Evolutionary conservation across 768 basidiomycete genomes (phyloP).

Genomic region (Trichaptum fuscoviolaceum): DNA sequence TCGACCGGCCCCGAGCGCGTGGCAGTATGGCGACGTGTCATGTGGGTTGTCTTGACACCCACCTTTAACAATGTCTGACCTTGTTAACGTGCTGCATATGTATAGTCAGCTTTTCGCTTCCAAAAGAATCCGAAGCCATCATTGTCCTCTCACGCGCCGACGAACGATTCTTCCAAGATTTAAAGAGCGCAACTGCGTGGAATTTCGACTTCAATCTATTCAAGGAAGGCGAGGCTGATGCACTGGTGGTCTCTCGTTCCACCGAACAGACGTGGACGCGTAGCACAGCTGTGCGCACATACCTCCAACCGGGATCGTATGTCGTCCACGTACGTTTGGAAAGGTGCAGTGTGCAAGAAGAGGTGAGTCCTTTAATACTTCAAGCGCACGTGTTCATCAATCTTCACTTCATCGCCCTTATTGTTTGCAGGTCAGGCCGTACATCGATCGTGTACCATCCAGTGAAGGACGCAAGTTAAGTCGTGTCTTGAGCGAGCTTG

Average conservation of each 20-base stretch:
- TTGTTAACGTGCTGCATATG: neutral
- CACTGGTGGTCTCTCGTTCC: constrained; percentile 12
- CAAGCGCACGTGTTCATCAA: no score
- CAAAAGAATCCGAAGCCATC: constrained; percentile 18
- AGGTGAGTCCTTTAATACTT: neutral
- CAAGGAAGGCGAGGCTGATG: constrained; percentile 19
- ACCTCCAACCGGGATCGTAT: constrained; percentile 25
- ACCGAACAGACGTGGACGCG: constrained; percentile 20
- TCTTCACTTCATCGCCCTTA: no score
- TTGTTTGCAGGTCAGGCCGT: neutral
- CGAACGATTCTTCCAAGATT: constrained; percentile 24
- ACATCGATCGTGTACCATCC: neutral
- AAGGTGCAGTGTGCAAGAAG: neutral
- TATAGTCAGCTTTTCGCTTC: constrained; percentile 24
- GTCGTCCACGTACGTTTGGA: constrained; percentile 22
- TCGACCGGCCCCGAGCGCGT: constrained; percentile 39
- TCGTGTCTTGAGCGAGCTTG: constrained; percentile 7
- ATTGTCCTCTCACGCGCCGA: constrained; percentile 29
- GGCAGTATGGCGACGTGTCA: constrained; percentile 50
- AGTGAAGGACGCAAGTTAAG: constrained; percentile 3
- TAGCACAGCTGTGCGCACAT: constrained; percentile 17
- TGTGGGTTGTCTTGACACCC: constrained; percentile 36
- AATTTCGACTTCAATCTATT: constrained; percentile 27
- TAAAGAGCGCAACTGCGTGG: constrained; percentile 20
- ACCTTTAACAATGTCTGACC: no score